These are phyloP conservation scores for sweet orange (Citrus sinensis) DNA, from an alignment of 345 rosid genomes.

Conservation along the genomic window DNA sequence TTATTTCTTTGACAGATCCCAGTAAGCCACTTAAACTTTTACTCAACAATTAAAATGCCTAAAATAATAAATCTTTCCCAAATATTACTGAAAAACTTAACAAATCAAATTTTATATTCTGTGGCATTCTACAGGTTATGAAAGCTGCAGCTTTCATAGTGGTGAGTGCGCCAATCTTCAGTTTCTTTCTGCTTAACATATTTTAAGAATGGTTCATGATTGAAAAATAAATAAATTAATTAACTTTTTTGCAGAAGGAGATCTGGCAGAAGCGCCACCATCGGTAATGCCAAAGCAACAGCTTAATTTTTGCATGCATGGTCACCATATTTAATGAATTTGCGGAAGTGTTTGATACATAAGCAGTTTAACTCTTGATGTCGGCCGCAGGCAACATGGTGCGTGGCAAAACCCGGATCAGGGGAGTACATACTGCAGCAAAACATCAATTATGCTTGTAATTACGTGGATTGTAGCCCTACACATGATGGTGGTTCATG, in stretches of 20 bases:
- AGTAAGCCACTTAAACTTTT: slow-evolving; percentile 2
- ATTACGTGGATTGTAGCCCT: slow-evolving; percentile 12
- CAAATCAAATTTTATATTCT: background rate
- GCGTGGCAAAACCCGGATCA: slow-evolving; percentile 16
- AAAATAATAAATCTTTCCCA: background rate
- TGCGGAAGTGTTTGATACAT: too few relatives aligned
- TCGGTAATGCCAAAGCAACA: background rate
- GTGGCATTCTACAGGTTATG: slow-evolving; percentile 20
- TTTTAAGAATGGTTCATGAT: background rate
- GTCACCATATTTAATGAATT: background rate
- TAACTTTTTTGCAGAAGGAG: slow-evolving; percentile 12
- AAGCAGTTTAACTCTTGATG: too few relatives aligned
- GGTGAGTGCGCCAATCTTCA: background rate
- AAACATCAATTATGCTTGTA: slow-evolving; percentile 11
- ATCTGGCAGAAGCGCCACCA: slow-evolving; percentile 3
- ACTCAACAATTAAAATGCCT: too few relatives aligned
- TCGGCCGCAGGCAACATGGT: slow-evolving; percentile 6
- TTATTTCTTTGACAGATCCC: slow-evolving; percentile 14
- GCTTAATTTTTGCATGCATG: background rate
- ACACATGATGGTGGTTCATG: slow-evolving; percentile 8
- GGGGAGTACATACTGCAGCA: slow-evolving; percentile 2
- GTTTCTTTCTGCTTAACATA: background rate
- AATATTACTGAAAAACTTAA: background rate
- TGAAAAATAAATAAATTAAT: background rate
- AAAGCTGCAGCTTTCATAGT: slow-evolving; percentile 17